Evolutionary conservation across 2,329 filamentous ascomycete genomes (phyloP).

Genomic region (Curvularia lunata): DNA sequence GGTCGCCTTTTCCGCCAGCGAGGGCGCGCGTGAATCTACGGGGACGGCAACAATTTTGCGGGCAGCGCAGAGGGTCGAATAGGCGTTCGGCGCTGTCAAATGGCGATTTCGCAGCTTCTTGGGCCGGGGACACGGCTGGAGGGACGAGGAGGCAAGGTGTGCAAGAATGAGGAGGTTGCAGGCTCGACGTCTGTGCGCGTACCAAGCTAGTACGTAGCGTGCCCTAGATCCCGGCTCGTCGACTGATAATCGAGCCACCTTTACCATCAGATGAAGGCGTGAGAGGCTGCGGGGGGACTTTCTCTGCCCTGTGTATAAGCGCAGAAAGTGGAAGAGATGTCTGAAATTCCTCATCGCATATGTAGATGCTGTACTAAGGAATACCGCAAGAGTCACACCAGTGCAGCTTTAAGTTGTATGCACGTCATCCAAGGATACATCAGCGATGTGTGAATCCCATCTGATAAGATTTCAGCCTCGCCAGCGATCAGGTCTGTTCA

Average conservation of each 20-base stretch:
- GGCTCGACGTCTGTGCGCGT: constrained; percentile 18
- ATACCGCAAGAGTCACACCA: constrained; percentile 11
- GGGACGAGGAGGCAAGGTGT: constrained; percentile 34
- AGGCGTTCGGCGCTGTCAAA: constrained; percentile 6
- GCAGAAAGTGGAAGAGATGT: not conserved
- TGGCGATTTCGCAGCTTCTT: constrained; percentile 15
- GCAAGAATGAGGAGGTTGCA: constrained; percentile 25
- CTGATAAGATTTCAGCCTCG: constrained; percentile 31
- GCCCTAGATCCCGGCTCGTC: constrained; percentile 20
- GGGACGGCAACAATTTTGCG: constrained; percentile 32
- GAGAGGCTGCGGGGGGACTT: not conserved
- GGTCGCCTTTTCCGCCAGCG: constrained; percentile 38
- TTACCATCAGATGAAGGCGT: constrained; percentile 4
- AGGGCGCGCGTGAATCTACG: constrained; percentile 22
- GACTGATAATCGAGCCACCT: constrained; percentile 29
- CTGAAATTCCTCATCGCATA: too few relatives aligned
- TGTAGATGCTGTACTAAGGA: not conserved
- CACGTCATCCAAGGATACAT: constrained; percentile 30
- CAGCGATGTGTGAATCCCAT: constrained; percentile 13
- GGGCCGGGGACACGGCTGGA: constrained; percentile 25
- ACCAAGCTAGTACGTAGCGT: constrained; percentile 19
- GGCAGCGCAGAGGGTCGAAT: constrained; percentile 27
- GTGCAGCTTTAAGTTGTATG: constrained; percentile 20
- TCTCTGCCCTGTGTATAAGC: not conserved
- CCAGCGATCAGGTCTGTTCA: constrained; percentile 1